A percentile compares a stretch with the other conserved stretches of the same genome.
These are phyloP conservation scores for Trichophyton benhamiae DNA, from an alignment of 2,329 filamentous ascomycete species.

Conservation along the genomic window DNA sequence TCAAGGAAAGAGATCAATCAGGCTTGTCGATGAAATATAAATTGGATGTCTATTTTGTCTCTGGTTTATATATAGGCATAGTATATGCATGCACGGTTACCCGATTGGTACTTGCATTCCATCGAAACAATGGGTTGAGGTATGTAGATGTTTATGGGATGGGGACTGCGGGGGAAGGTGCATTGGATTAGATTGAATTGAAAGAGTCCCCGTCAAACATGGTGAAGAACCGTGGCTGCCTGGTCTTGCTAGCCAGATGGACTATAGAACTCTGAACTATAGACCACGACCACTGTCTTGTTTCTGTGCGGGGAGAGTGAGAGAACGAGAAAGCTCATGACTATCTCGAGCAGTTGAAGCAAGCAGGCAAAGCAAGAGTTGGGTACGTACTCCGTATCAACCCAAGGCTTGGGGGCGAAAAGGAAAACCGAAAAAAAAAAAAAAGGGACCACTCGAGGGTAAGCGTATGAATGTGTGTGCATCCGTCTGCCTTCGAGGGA, in stretches of 20 bases:
- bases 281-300: neutral
- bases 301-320: neutral
- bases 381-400: neutral
- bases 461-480: no score
- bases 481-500: neutral
- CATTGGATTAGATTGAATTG: neutral
- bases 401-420: neutral
- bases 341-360: neutral
- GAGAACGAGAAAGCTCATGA: neutral
- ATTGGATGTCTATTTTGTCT: neutral
- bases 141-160: neutral
- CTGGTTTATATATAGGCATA: neutral
- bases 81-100: conserved; percentile 1
- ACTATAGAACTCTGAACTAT: neutral
- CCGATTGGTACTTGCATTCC: neutral
- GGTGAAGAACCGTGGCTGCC: neutral
- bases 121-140: neutral
- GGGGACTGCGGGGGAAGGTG: neutral
- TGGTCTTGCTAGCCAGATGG: neutral
- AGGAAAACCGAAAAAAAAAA: neutral
- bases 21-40: neutral
- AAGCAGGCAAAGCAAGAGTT: neutral
- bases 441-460: no score
- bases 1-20: neutral
- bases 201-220: neutral